Conservation (phyloP, 148 eudicot genomes). For the Simmondsia chinensis region DNA sequence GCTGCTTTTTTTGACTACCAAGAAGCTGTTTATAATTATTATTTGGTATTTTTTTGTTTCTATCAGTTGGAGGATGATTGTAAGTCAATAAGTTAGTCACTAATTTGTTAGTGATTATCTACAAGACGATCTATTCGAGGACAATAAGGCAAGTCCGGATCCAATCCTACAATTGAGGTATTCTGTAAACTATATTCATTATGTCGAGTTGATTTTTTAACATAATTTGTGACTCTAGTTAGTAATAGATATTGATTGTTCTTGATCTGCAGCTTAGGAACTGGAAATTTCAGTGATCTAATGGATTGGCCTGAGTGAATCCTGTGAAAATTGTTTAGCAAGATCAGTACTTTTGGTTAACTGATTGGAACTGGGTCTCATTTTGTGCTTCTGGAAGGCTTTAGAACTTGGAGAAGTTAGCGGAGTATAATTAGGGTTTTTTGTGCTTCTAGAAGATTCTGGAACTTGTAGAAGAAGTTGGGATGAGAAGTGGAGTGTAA, state of each 20-base stretch:
- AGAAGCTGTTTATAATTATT: too few species aligned
- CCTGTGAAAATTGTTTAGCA: background rate
- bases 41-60: background rate
- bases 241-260: constrained; percentile 5
- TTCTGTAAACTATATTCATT: too few species aligned
- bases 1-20: too few species aligned
- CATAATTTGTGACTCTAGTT: background rate
- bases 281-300: constrained; percentile 11
- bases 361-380: constrained; percentile 5
- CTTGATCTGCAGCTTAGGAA: constrained; percentile 23
- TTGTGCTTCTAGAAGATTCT: background rate
- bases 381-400: constrained; percentile 3
- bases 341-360: constrained; percentile 11
- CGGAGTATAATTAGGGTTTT: too few species aligned
- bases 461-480: constrained; percentile 10
- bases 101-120: too few species aligned
- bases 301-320: too few species aligned
- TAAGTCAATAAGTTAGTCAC: too few species aligned
- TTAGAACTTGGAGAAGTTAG: constrained; percentile 3
- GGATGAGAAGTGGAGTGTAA: constrained; percentile 20
- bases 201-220: background rate
- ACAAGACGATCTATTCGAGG: too few species aligned
- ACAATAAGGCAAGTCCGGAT: too few species aligned
- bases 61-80: background rate
- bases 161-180: too few species aligned